Conservation (phyloP, 2,329 filamentous ascomycete genomes). For the Sclerotinia minor region DNA sequence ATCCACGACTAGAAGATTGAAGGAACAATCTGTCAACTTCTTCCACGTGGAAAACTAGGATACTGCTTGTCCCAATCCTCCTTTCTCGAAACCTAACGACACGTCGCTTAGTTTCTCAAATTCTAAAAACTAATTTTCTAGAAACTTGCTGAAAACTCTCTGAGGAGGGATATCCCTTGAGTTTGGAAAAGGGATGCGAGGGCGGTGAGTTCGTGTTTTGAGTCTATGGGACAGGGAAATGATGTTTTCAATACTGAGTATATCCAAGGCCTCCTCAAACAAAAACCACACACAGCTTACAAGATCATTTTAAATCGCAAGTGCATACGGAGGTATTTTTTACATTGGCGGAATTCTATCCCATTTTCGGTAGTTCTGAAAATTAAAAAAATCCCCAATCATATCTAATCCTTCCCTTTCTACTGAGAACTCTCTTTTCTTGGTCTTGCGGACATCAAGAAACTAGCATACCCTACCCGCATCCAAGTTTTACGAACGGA, state of each 20-base stretch:
- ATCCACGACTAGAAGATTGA: conserved; percentile 17
- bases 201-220: conserved; percentile 3
- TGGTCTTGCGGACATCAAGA: background rate
- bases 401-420: too few relatives aligned
- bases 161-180: conserved; percentile 10
- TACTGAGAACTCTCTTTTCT: background rate
- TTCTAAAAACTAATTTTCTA: conserved; percentile 10
- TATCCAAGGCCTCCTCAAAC: conserved; percentile 6
- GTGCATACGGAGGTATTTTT: background rate
- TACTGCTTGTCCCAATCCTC: conserved; percentile 1
- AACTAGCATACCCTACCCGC: background rate
- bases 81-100: background rate
- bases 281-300: too few relatives aligned
- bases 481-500: background rate
- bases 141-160: background rate
- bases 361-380: conserved; percentile 11
- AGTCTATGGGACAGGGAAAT: conserved; percentile 4
- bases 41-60: conserved; percentile 2
- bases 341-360: too few relatives aligned
- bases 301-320: background rate
- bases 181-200: background rate
- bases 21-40: conserved; percentile 21
- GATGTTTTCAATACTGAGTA: background rate
- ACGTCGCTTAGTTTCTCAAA: background rate
- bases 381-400: background rate